Evolutionary conservation across 108 stramenopile species (phyloP).

Genomic region (Bacterosira constricta): DNA sequence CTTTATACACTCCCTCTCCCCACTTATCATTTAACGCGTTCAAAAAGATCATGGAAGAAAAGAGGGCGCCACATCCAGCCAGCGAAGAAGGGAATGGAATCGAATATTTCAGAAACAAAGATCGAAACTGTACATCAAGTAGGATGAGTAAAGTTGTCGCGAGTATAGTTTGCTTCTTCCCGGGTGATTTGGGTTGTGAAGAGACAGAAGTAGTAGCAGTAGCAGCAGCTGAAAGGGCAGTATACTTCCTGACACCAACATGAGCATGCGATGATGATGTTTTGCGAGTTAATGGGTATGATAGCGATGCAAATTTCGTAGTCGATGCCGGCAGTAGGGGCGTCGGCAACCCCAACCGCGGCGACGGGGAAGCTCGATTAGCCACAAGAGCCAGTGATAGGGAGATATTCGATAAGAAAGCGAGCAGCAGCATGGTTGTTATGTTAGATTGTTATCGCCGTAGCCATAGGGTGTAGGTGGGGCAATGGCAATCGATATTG

Average conservation of each 20-base stretch:
- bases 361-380: background rate
- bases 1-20: constrained; percentile 29
- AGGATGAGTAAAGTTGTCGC: constrained; percentile 52
- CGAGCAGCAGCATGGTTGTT: background rate
- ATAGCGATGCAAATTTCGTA: background rate
- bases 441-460: background rate
- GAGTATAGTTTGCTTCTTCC: background rate
- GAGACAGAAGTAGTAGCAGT: background rate
- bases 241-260: background rate
- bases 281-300: background rate
- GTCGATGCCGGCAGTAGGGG: background rate
- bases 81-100: constrained; percentile 49
- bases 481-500: too few species aligned
- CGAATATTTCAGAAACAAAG: constrained; percentile 42
- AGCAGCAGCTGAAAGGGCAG: background rate
- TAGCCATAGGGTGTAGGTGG: background rate
- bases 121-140: constrained; percentile 62
- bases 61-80: constrained; percentile 46
- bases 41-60: constrained; percentile 28
- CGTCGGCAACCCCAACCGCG: too few species aligned
- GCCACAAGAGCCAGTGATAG: background rate
- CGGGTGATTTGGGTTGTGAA: background rate
- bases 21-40: background rate
- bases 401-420: background rate
- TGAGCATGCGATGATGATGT: background rate